Base-by-base conservation (phyloP, 2,329 filamentous ascomycete genomes). In the Alternaria ethzedia region DNA sequence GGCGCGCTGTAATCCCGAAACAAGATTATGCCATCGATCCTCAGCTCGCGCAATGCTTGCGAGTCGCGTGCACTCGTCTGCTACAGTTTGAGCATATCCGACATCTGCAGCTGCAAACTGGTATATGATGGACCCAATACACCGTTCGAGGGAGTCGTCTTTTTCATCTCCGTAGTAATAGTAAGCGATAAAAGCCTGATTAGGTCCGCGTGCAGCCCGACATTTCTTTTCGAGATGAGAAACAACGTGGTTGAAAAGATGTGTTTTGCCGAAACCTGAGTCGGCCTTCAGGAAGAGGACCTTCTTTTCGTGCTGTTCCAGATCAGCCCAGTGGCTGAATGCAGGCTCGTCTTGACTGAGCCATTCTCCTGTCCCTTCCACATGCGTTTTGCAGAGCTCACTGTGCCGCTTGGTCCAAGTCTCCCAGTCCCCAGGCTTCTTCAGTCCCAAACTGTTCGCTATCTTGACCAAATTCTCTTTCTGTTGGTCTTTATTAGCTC, bases 101-200 rank as follows among this genome's bases (percentile, higher is more conserved):
- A 49, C 10, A 28, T 70, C 50, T 13, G 52, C 45, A 9, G 10
- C 15, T 28, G 56, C 61, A n/a, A 70, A 59, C 3, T 70, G 67
- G 20, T 66, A 68, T 23, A 70, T 61, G 46, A 68, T 64, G 8
- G 65, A 68, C 6, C 63, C 66, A 23, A 70, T 20, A 2, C 63
- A 70, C 11, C 47, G 43, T 15, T 70, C 67, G 3, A 70, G 57
- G 12, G 65, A 63, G 2, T 66, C 57, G 17, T 66, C 61, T 32
- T 63, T 67, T 1, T 67, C 66, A 5, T 63, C 68, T 5, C 64
- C 45, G 23, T 61, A 70, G 32, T 70, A 70, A 52, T 70, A 70
- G 47, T 70, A 70, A 1, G 64, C 61, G 12, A 70, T 10, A 5
- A 41, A 61, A 32, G 57, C 52, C n/a, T 43, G 57, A 2, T 50